phyloP scores from a whole-genome alignment of 768 basidiomycete genomes.

The Neoboletus brunneissimus region DNA sequence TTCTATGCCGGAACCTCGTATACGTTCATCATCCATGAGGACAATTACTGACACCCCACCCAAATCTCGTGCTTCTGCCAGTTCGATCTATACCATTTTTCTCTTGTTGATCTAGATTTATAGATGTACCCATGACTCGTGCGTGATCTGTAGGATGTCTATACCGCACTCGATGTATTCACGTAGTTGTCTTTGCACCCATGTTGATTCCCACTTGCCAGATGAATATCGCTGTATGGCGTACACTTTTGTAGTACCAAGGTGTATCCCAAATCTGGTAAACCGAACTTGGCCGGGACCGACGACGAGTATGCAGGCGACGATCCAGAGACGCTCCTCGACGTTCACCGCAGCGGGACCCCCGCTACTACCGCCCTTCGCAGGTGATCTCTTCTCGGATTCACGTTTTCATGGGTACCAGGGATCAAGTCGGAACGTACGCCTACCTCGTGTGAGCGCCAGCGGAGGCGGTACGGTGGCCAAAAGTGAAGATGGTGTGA shows the following conservation, averaged over 20 bases:
- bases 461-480: conserved; percentile 66
- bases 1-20: background rate
- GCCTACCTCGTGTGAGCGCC: conserved; percentile 56
- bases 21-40: background rate
- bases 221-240: background rate
- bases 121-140: background rate
- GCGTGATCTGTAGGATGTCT: background rate
- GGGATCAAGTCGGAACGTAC: conserved; percentile 51
- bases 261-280: conserved; percentile 11
- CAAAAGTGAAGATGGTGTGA: conserved; percentile 59
- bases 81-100: background rate
- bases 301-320: conserved; percentile 22
- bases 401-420: conserved; percentile 43
- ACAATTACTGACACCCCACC: background rate
- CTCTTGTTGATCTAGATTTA: background rate
- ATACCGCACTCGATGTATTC: background rate
- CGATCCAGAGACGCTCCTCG: conserved; percentile 27
- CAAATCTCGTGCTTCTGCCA: background rate
- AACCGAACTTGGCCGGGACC: background rate
- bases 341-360: conserved; percentile 16
- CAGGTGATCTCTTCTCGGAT: conserved; percentile 39
- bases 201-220: background rate
- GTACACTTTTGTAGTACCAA: background rate
- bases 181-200: background rate
- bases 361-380: conserved; percentile 2